A percentile compares a stretch with the other conserved stretches of the same genome.
Conservation (phyloP, 768 basidiomycete species). For the Leucosporidium creatinivorum region DNA sequence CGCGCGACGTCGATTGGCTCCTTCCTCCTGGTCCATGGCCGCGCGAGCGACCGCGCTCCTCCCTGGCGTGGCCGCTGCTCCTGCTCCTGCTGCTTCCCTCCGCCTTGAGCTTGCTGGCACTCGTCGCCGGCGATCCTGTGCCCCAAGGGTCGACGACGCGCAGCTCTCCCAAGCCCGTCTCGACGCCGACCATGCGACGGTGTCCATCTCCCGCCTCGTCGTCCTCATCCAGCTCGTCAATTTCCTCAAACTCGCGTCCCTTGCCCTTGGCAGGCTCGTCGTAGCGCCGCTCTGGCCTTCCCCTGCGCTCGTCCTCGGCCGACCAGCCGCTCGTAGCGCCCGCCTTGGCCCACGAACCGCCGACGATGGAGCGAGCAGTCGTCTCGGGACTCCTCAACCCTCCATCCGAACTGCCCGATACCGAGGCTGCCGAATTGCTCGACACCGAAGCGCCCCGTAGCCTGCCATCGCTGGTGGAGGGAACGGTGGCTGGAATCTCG, state of each 20-base stretch:
- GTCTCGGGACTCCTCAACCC: slow-evolving; percentile 15
- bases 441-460: slow-evolving; percentile 19
- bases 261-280: slow-evolving; percentile 22
- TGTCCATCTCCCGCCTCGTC: neutral
- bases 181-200: slow-evolving; percentile 28
- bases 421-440: slow-evolving; percentile 13
- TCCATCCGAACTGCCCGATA: slow-evolving; percentile 22
- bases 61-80: neutral
- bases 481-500: too few relatives aligned
- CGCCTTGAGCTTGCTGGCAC: neutral
- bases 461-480: neutral
- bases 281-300: slow-evolving; percentile 24
- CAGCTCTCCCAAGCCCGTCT: slow-evolving; percentile 23
- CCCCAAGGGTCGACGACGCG: slow-evolving; percentile 11
- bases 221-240: slow-evolving; percentile 25
- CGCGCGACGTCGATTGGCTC: slow-evolving; percentile 19
- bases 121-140: neutral
- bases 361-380: neutral
- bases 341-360: neutral
- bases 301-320: slow-evolving; percentile 21
- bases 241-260: slow-evolving; percentile 20
- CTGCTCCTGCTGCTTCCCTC: slow-evolving; percentile 1
- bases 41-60: neutral
- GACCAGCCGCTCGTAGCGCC: neutral
- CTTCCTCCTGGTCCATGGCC: neutral